Base-by-base conservation (phyloP, 148 eudicot species). In the Fagopyrum tataricum region DNA sequence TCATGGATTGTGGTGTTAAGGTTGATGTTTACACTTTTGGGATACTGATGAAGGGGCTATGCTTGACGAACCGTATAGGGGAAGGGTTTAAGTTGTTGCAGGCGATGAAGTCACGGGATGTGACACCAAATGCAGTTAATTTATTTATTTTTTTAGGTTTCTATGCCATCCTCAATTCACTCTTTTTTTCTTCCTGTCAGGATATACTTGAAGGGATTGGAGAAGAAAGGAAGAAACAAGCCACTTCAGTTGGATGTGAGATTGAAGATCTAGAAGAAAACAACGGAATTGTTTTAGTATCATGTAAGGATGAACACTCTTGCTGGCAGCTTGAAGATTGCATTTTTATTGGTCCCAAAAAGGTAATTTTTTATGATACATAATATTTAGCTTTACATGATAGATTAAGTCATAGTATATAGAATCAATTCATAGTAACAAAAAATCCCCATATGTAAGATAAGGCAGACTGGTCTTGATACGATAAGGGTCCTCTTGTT, bases 301-400 rank as follows among this genome's bases (percentile, higher is more conserved):
- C 86, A 10, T 96, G 99, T 88, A 92, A 90, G 84, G 99, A 96
- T 83, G 99, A 96, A 77, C 86, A 77, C 80, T 88, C 99, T 0
- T 96, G 97, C 88, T 83, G 88, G 88, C 96, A 96, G 82, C 99
- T 96, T 75, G 91, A 96, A 83, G 99, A 92, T 84, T 92, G 89
- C 84, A 90, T 90, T 76, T 82, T 75, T 15, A 89, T 80, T 74
- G 94, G 92, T 68, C 82, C 91, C 49, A 84, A 83, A 53, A 88
- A 92, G 99, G 99, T 96, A 81, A 13, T 66, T 40, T 56, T 23
- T 59, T 10, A 59, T 59, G 23, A 6, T 9, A 11, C 5, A 3
- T 49, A 9, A 59, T 62, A 15, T 37, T 24, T 62, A 4, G 18
- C 39, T 64, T 39, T 37, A n/a, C 4, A 1, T 24, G 39, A 24